Evolutionary conservation across 768 basidiomycete species (phyloP), one percentile per base, ranked within the genome.

Genomic region (Auricularia cornea): DNA sequence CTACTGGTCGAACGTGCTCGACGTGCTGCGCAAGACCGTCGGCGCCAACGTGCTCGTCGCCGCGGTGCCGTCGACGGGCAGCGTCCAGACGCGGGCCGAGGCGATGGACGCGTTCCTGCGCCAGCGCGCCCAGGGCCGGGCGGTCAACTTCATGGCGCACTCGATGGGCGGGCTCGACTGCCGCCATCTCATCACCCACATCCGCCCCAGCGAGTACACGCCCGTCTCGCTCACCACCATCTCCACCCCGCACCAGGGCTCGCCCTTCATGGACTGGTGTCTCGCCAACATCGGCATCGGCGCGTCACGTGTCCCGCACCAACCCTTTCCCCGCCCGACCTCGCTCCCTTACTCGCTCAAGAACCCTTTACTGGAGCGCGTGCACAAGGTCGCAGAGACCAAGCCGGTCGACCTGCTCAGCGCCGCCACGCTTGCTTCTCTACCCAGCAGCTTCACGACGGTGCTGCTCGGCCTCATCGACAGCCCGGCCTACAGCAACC

Each of bases 191-290:
- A 95, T 98, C 64, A 85, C 92, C 2, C 90, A 90, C 72, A 80
- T 95, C 68, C 83, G 84, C 66, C 94, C 96, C 0, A 80, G 76
- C 11, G 86, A 89, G 60, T 98, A 98, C 75, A 81, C 81, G 1
- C 94, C 97, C 1, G 75, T 94, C 32, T 94, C 92, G 6, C 77
- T 99, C 64, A 98, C 90, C 1, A 90, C 87, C 26, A 83, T 99
- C 67, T 86, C 88, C 29, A 98, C 97, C 0, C 97, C 97, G 18
- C 97, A 99, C 72, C 84, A 93, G 20, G 96, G 97, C 35, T 93
- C 91, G 68, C 94, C 96, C 1, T 98, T 99, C 75, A 99, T 99
- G 97, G 93, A 97, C 72, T 99, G 97, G 97, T 98, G 96, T 77
- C 81, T 85, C 59, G 92, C 89, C 54, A 90, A 96, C 68, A 90